A percentile compares a stretch with the other conserved stretches of the same genome.
These are phyloP conservation scores for Boletus patriciae DNA, from an alignment of 768 basidiomycete genomes.

Conservation along the genomic window DNA sequence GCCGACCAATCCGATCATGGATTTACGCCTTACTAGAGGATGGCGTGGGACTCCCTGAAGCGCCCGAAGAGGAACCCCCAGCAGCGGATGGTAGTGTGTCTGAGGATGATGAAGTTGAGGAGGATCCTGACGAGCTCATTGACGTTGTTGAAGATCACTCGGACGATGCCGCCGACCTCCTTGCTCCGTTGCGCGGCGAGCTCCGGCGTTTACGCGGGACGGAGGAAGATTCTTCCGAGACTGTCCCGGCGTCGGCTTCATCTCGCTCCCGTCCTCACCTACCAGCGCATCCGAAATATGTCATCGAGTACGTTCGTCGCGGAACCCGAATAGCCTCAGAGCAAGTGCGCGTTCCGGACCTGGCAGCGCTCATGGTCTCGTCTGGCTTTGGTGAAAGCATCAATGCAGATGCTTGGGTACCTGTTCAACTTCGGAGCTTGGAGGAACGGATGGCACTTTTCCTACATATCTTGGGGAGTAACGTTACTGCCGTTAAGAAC, in stretches of 20 bases:
- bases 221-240: constrained; percentile 32
- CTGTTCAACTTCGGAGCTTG: constrained; percentile 50
- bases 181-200: constrained; percentile 70
- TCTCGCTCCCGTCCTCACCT: constrained; percentile 31
- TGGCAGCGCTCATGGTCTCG: constrained; percentile 48
- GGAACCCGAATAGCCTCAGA: constrained; percentile 66
- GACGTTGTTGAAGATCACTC: constrained; percentile 67
- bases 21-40: constrained; percentile 68
- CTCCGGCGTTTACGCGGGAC: constrained; percentile 56
- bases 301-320: constrained; percentile 64
- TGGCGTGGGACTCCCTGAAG: constrained; percentile 57
- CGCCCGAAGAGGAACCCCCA: constrained; percentile 15
- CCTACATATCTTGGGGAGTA: constrained; percentile 55
- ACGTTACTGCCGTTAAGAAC: constrained; percentile 45
- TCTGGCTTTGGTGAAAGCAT: constrained; percentile 29
- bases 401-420: constrained; percentile 32
- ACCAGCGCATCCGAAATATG: constrained; percentile 22
- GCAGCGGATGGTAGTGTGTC: constrained; percentile 23
- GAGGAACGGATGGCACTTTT: constrained; percentile 56
- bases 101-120: constrained; percentile 38
- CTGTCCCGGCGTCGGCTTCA: constrained; percentile 34
- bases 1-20: constrained; percentile 63
- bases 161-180: constrained; percentile 47
- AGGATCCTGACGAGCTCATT: constrained; percentile 59
- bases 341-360: constrained; percentile 48